phyloP scores from a whole-genome alignment of 345 rosid species.

The Iberis pinnata region DNA sequence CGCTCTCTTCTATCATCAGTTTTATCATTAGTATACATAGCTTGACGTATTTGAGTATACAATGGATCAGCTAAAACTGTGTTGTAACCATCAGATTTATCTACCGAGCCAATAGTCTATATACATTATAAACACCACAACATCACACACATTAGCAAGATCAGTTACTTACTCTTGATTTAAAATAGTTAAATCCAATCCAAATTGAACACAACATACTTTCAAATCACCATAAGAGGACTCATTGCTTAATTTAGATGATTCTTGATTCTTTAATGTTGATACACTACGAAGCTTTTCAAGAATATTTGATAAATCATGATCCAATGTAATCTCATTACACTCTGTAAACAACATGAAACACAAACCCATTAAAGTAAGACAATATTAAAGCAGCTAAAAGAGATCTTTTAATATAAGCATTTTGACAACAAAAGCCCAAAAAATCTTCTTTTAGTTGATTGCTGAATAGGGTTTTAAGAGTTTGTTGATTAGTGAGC shows the following conservation, averaged over 20 bases:
- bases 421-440: background rate
- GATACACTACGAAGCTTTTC: conserved; percentile 86
- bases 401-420: background rate
- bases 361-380: conserved; percentile 6
- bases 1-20: conserved; percentile 15
- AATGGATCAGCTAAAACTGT: conserved; percentile 59
- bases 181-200: no score
- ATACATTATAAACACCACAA: conserved; percentile 5
- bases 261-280: conserved; percentile 29
- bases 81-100: conserved; percentile 40
- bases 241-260: conserved; percentile 33
- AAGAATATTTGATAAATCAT: conserved; percentile 56
- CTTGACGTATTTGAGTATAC: conserved; percentile 47
- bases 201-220: conserved; percentile 40
- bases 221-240: conserved; percentile 64
- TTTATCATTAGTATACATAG: conserved; percentile 36
- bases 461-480: conserved; percentile 49
- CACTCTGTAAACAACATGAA: conserved; percentile 36
- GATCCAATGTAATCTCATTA: conserved; percentile 44
- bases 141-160: conserved; percentile 1
- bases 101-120: conserved; percentile 58
- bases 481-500: conserved; percentile 42
- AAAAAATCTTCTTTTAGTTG: conserved; percentile 53
- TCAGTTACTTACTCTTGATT: background rate
- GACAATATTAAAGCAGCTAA: background rate